These are phyloP conservation scores for Fusarium oxysporum DNA, from an alignment of 2,329 filamentous ascomycete genomes.

Conservation along the genomic window DNA sequence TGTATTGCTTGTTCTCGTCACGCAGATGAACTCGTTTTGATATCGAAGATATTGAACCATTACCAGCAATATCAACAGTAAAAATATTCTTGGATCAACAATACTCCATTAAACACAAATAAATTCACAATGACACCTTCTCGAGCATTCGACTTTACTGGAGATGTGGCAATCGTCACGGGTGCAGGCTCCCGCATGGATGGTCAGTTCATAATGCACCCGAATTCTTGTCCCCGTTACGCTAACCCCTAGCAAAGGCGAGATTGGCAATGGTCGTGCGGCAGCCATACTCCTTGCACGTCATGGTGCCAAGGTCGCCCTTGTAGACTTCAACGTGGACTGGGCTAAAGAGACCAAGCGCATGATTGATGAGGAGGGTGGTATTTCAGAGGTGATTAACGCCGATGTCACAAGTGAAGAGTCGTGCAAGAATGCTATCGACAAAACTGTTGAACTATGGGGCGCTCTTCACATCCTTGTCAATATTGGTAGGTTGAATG, in stretches of 20 bases:
- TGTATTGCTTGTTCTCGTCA: neutral
- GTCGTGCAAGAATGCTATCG: slow-evolving; percentile 7
- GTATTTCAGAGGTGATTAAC: slow-evolving; percentile 7
- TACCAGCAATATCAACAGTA: neutral
- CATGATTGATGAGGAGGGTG: slow-evolving; percentile 9
- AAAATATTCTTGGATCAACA: neutral
- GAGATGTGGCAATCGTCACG: slow-evolving; percentile 5
- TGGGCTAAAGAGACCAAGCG: slow-evolving; percentile 6
- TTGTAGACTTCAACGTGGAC: slow-evolving; percentile 5
- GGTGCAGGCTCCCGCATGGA: slow-evolving; percentile 8
- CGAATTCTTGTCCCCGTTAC: neutral
- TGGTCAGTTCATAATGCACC: neutral
- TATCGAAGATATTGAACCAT: neutral
- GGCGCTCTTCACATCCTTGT: slow-evolving; percentile 10
- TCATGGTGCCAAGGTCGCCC: slow-evolving; percentile 1
- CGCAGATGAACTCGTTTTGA: neutral
- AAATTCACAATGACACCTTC: neutral
- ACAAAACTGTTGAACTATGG: slow-evolving; percentile 3
- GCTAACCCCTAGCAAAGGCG: neutral
- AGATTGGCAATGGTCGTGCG: slow-evolving; percentile 8
- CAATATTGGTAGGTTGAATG: neutral
- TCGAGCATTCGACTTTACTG: neutral
- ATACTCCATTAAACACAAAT: neutral
- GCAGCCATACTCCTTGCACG: slow-evolving; percentile 9
- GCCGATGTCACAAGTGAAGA: slow-evolving; percentile 4